Conservation (phyloP, 208 protist genomes). For the Acanthamoeba castellanii region DNA sequence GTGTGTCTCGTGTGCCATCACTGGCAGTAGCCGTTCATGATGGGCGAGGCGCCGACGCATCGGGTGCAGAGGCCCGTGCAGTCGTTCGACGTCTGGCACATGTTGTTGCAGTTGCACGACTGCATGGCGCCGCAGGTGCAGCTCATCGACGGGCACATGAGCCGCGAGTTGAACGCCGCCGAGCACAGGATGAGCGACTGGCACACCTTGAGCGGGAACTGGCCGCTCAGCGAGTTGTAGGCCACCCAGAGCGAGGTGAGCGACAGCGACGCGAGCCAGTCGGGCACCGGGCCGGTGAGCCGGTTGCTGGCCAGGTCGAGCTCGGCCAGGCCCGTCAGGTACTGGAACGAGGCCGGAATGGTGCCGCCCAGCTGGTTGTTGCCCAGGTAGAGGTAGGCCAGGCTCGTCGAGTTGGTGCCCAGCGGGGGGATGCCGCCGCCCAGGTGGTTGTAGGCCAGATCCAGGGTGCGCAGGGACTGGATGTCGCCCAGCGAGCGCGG, state of each 20-base stretch:
- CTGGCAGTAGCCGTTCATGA: constrained; percentile 42
- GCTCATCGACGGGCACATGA: constrained; percentile 33
- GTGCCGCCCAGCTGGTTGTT: not conserved
- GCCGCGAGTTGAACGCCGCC: constrained; percentile 9
- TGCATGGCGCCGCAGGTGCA: constrained; percentile 59
- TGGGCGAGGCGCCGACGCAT: constrained; percentile 9
- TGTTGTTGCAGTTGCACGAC: constrained; percentile 28
- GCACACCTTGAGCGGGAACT: constrained; percentile 5
- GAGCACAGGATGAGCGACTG: constrained; percentile 27
- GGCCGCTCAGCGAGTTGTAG: not conserved
- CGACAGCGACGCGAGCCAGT: constrained; percentile 11
- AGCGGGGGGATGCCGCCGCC: not conserved
- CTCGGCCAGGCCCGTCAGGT: not conserved
- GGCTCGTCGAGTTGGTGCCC: constrained; percentile 10
- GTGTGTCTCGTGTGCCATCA: not conserved
- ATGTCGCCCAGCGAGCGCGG: constrained; percentile 25
- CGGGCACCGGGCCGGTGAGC: constrained; percentile 21
- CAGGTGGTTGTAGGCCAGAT: not conserved
- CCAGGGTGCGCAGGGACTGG: not conserved
- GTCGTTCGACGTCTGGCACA: not conserved
- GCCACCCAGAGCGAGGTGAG: constrained; percentile 16
- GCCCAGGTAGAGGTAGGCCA: constrained; percentile 19
- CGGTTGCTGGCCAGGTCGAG: constrained; percentile 19
- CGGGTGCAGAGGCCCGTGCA: constrained; percentile 21
- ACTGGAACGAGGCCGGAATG: not conserved